Evolutionary conservation across 805 yeast genomes (phyloP).

Genomic region (Wickerhamomyces rabaulensis): DNA sequence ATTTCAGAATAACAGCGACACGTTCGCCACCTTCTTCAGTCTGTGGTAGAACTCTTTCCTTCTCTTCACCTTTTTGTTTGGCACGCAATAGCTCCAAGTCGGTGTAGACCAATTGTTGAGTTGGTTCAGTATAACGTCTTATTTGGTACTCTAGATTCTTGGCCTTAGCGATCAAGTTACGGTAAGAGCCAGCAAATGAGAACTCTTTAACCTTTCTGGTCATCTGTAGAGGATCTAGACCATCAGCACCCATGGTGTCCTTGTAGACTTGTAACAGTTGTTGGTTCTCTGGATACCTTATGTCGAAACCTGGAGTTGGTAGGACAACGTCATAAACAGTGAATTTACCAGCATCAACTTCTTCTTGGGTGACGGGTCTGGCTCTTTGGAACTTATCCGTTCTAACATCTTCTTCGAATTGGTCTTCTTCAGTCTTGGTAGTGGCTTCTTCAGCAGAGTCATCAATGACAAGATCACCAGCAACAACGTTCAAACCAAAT

Average conservation of each 20-base stretch:
- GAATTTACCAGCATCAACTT: constrained; percentile 50
- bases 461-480: constrained; percentile 73
- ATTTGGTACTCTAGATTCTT: constrained; percentile 54
- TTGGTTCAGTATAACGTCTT: constrained; percentile 55
- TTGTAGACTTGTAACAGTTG: constrained; percentile 56
- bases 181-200: constrained; percentile 86
- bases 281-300: constrained; percentile 74
- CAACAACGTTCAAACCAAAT: constrained; percentile 65
- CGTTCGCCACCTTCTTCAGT: constrained; percentile 30
- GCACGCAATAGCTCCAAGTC: constrained; percentile 57
- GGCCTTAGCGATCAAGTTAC: constrained; percentile 68
- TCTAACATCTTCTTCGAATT: constrained; percentile 68
- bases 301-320: constrained; percentile 96
- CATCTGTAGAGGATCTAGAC: constrained; percentile 82
- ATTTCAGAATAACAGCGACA: constrained; percentile 66
- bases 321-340: constrained; percentile 79
- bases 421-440: constrained; percentile 33
- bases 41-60: constrained; percentile 24
- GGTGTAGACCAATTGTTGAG: constrained; percentile 71
- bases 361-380: constrained; percentile 69
- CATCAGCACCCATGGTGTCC: constrained; percentile 72
- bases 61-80: constrained; percentile 23
- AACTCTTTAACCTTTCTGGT: constrained; percentile 80
- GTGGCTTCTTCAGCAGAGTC: constrained; percentile 9
- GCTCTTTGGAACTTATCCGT: constrained; percentile 58